phyloP scores from a whole-genome alignment of 2,329 filamentous ascomycete genomes.

The Colletotrichum liaoningense region DNA sequence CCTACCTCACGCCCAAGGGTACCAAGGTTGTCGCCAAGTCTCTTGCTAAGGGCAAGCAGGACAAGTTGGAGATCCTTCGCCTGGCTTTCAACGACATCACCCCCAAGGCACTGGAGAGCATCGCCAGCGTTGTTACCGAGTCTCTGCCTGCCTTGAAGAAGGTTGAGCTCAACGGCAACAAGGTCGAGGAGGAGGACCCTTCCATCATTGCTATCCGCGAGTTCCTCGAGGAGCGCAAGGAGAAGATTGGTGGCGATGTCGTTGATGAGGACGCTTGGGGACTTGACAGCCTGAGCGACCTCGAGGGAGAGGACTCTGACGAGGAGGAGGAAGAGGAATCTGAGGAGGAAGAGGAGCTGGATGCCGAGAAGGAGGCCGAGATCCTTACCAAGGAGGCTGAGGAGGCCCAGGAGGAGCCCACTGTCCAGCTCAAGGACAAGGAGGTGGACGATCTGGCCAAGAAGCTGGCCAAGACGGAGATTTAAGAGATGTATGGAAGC shows the following conservation, averaged over 20 bases:
- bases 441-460: conserved; percentile 86
- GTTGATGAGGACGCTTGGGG: conserved; percentile 86
- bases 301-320: conserved; percentile 82
- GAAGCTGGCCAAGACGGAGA: conserved; percentile 77
- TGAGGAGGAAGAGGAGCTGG: conserved; percentile 69
- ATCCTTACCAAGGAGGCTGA: conserved; percentile 77
- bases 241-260: conserved; percentile 73
- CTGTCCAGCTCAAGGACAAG: conserved; percentile 76
- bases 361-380: conserved; percentile 74
- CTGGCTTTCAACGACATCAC: conserved; percentile 97
- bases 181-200: conserved; percentile 87
- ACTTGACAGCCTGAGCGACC: conserved; percentile 85
- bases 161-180: conserved; percentile 96
- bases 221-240: conserved; percentile 81
- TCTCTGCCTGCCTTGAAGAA: conserved; percentile 82
- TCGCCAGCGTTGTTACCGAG: conserved; percentile 75
- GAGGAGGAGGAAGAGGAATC: conserved; percentile 76
- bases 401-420: conserved; percentile 78
- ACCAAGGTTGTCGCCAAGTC: conserved; percentile 78
- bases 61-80: conserved; percentile 82
- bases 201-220: conserved; percentile 76
- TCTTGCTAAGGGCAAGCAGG: conserved; percentile 80
- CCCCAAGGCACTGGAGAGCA: conserved; percentile 75
- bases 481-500: conserved; percentile 50
- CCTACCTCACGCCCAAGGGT: conserved; percentile 82